Evolutionary conservation across 116 monocot genomes (phyloP).

Genomic region (Phalaenopsis hybrid): DNA sequence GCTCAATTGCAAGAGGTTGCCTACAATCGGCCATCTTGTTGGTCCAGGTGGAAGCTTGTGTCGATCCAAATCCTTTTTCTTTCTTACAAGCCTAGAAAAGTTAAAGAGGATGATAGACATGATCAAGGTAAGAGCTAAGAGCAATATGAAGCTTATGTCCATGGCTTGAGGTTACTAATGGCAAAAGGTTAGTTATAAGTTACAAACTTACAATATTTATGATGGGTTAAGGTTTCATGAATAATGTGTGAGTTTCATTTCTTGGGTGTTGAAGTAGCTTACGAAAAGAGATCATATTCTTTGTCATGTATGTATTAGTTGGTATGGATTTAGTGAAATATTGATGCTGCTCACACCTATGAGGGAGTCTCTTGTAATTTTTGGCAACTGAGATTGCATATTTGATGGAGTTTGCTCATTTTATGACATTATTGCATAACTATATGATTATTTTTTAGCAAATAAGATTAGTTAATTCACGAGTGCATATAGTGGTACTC

Average conservation of each 20-base stretch:
- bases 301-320: neutral
- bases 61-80: neutral
- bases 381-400: no score
- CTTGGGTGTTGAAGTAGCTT: neutral
- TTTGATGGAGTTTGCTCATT: no score
- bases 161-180: neutral
- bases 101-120: neutral
- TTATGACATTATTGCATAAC: no score
- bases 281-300: neutral
- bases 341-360: neutral
- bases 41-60: conserved; percentile 69
- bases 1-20: conserved; percentile 79
- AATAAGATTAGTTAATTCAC: no score
- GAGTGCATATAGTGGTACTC: no score
- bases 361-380: no score
- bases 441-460: no score
- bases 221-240: neutral
- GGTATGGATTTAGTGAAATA: neutral
- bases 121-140: neutral
- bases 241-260: neutral
- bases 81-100: neutral
- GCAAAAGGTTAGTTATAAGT: neutral
- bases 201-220: neutral
- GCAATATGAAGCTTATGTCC: neutral
- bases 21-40: conserved; percentile 56